These are phyloP conservation scores for Tuber microsphaerosporum DNA, from an alignment of 495 filamentous ascomycete species.

Conservation along the genomic window DNA sequence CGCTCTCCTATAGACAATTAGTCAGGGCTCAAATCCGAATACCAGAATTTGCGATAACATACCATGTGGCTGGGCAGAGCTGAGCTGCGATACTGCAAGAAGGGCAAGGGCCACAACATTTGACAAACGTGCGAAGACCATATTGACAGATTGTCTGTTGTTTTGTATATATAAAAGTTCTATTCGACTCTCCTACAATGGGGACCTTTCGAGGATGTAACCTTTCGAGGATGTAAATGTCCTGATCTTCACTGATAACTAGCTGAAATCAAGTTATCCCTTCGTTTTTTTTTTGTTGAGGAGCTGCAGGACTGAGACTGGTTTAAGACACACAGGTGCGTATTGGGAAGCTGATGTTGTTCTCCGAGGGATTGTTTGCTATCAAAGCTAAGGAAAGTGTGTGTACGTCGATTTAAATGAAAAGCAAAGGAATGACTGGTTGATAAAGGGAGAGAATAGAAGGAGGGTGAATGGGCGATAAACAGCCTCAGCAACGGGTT, in stretches of 20 bases:
- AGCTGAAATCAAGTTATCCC: too few relatives aligned
- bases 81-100: constrained; percentile 39
- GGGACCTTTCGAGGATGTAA: too few relatives aligned
- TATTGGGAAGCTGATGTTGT: too few relatives aligned
- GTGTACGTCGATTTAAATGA: neutral
- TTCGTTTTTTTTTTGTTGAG: too few relatives aligned
- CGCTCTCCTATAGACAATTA: constrained; percentile 9
- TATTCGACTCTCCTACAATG: neutral
- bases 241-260: too few relatives aligned
- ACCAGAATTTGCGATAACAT: constrained; percentile 16
- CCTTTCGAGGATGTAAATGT: too few relatives aligned
- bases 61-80: constrained; percentile 47
- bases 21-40: constrained; percentile 5
- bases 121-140: constrained; percentile 22
- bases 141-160: neutral
- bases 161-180: neutral
- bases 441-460: neutral
- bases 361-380: neutral
- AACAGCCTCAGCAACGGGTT: neutral
- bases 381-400: constrained; percentile 1
- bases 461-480: neutral
- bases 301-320: too few relatives aligned
- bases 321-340: too few relatives aligned
- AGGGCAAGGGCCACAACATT: constrained; percentile 20
- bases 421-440: neutral